These are phyloP conservation scores for Trichoderma atrobrunneum DNA, from an alignment of 2,329 filamentous ascomycete species.

Conservation along the genomic window DNA sequence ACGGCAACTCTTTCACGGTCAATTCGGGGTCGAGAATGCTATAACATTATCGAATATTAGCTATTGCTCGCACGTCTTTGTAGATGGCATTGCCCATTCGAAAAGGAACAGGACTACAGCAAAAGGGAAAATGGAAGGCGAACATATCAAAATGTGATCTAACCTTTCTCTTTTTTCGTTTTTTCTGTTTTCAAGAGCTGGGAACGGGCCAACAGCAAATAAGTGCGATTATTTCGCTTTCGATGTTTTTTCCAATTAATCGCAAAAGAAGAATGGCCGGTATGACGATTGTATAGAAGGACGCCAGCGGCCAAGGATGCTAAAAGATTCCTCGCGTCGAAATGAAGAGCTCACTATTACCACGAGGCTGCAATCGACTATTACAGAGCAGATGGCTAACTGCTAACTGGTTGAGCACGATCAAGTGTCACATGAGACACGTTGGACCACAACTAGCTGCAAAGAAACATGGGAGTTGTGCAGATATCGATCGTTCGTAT, in stretches of 20 bases:
- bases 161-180: neutral
- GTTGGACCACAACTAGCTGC: conserved; percentile 32
- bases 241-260: neutral
- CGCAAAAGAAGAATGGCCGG: conserved; percentile 5
- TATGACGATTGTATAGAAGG: conserved; percentile 42
- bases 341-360: conserved; percentile 46
- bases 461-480: conserved; percentile 34
- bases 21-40: neutral
- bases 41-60: neutral
- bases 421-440: conserved; percentile 34
- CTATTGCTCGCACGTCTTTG: neutral
- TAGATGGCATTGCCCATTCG: neutral
- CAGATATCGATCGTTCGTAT: conserved; percentile 25
- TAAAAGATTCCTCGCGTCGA: conserved; percentile 40
- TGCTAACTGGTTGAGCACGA: conserved; percentile 25
- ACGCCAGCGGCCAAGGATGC: conserved; percentile 55
- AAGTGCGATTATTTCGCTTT: conserved; percentile 4
- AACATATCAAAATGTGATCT: neutral
- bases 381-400: conserved; percentile 25
- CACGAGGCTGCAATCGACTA: conserved; percentile 37
- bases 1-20: neutral
- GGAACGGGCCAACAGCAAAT: conserved; percentile 4
- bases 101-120: neutral
- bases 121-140: neutral
- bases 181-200: neutral